Percentiles rank a stretch among this genome's conserved stretches.
Evolutionary conservation across 1,139 yeast genomes (phyloP).

Genomic region (Diutina ranongensis): DNA sequence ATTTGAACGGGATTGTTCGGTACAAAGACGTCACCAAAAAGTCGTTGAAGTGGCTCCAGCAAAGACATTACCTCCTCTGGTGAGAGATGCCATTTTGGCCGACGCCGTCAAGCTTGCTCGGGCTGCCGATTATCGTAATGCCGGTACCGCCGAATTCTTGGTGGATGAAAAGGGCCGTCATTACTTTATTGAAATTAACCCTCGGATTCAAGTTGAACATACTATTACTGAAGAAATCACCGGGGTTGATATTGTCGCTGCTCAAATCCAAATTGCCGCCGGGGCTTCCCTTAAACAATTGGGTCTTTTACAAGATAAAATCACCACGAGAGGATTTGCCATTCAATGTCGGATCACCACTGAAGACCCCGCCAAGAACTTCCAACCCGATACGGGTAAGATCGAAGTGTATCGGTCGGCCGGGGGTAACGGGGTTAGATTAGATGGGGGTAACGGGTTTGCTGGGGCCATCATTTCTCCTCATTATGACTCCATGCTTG

Average conservation of each 20-base stretch:
- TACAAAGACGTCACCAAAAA: conserved; percentile 98
- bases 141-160: conserved; percentile 97
- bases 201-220: conserved; percentile 98
- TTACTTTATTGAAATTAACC: conserved; percentile 96
- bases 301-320: conserved; percentile 87
- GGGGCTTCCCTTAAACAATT: conserved; percentile 91
- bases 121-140: conserved; percentile 84
- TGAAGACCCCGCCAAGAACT: conserved; percentile 92
- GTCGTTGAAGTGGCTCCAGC: conserved; percentile 99
- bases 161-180: conserved; percentile 93
- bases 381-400: conserved; percentile 98
- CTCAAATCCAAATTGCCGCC: conserved; percentile 98
- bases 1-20: conserved; percentile 97
- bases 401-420: conserved; percentile 97
- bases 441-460: conserved; percentile 98
- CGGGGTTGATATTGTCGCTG: conserved; percentile 95
- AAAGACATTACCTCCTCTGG: conserved; percentile 66
- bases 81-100: conserved; percentile 81
- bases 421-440: conserved; percentile 98
- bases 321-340: conserved; percentile 93
- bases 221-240: conserved; percentile 98
- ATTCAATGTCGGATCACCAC: conserved; percentile 99
- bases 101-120: conserved; percentile 92
- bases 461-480: conserved; percentile 98
- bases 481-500: conserved; percentile 97